Base-by-base conservation (phyloP, 2,329 filamentous ascomycete genomes). In the Aspergillus glaucus region DNA sequence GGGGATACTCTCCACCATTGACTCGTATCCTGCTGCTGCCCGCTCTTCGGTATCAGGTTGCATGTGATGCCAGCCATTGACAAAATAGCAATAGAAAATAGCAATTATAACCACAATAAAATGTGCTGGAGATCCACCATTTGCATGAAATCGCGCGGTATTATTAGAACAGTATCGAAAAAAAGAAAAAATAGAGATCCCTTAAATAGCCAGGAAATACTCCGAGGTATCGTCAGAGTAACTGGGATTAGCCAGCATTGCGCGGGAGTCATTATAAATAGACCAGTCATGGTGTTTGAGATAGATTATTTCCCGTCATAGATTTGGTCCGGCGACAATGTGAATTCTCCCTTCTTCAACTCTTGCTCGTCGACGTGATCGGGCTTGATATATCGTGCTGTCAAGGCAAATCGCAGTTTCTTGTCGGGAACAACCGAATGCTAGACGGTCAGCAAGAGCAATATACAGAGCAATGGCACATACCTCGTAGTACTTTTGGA, bases 401-500 rank as follows among this genome's bases (percentile, higher is more conserved):
- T 70, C 36, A 70, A 43, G 8, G 66, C 67, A 51, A 66, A 70
- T 3, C 67, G 64, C 28, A 70, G 49, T 14, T 57, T 60, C 15
- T 60, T 55, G 7, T 65, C 58, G 0, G 65, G 62, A 1, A 50
- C 39, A 21, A 70, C 66, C 0, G 57, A 50, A 47, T 70, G 67
- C 66, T 67, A 41, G 6, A 24, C 21, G 15, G 30, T 49, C n/a
- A 48, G 21, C 8, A 19, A 45, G 4, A 46, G 32, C n/a, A 14
- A 7, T 5, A 10, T 12, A 26, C 8, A 43, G 10, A 2, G 32
- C 3, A 32, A 17, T 4, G 10, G 50, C 9, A 12, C 59, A 45
- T 55, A 71, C 69, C 63, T 82, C 79, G 34, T 75, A 78, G 52
- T 75, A 81, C 54, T 73, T 74, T 59, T 82, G 80, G 10, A 82